A percentile compares a stretch with the other conserved stretches of the same genome.
phyloP scores from a whole-genome alignment of 78 protist genomes.

The Polysphondylium violaceum region DNA sequence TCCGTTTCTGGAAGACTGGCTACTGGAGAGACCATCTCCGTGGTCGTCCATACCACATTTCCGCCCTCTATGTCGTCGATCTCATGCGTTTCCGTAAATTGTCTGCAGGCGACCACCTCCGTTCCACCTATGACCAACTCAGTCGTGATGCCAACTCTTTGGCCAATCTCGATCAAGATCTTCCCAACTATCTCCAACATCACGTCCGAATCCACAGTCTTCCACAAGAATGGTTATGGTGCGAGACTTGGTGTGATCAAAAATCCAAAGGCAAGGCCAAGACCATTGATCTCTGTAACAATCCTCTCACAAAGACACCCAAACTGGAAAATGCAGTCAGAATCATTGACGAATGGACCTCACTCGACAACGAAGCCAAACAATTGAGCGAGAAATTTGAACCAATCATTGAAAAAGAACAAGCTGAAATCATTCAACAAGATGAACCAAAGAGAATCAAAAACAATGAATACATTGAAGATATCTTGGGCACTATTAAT shows the following conservation, averaged over 20 bases:
- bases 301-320: constrained; percentile 98
- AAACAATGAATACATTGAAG: not conserved
- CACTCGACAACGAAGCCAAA: constrained; percentile 80
- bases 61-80: constrained; percentile 98
- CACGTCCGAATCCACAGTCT: constrained; percentile 93
- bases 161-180: constrained; percentile 96
- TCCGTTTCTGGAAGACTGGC: constrained; percentile 97
- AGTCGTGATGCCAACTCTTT: constrained; percentile 84
- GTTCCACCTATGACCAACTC: constrained; percentile 92
- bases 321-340: constrained; percentile 94
- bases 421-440: not conserved
- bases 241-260: constrained; percentile 98
- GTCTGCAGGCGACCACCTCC: constrained; percentile 94
- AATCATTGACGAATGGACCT: constrained; percentile 87
- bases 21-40: constrained; percentile 95
- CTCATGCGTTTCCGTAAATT: constrained; percentile 90
- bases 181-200: constrained; percentile 98
- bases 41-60: constrained; percentile 96
- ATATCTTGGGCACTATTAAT: not conserved
- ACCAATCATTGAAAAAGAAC: constrained; percentile 30
- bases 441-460: not conserved
- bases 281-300: constrained; percentile 99
- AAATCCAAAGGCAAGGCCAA: constrained; percentile 90
- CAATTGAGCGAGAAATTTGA: constrained; percentile 1
- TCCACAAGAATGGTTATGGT: constrained; percentile 99